Conservation (phyloP, 1,139 yeast genomes). For the Debaryomyces robertsiae region DNA sequence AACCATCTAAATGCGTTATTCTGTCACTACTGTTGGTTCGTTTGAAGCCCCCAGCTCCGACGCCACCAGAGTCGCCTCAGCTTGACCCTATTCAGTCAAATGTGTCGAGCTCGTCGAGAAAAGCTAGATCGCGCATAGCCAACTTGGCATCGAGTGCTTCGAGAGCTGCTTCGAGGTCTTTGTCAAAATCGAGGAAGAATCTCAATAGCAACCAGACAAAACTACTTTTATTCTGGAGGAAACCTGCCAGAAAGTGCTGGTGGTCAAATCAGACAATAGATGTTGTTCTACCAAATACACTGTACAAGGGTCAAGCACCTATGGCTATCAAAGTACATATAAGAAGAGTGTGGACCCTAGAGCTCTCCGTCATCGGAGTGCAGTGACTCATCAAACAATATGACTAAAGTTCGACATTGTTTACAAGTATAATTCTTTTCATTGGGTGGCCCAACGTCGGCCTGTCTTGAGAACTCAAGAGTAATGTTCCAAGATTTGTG, state of each 20-base stretch:
- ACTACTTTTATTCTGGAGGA: conserved; percentile 89
- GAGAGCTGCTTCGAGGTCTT: conserved; percentile 57
- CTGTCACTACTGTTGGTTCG: conserved; percentile 84
- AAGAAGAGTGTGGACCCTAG: conserved; percentile 85
- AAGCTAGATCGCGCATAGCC: conserved; percentile 52
- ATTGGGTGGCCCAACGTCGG: neutral
- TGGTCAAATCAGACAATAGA: conserved; percentile 78
- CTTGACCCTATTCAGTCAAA: conserved; percentile 51
- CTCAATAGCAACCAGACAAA: conserved; percentile 57
- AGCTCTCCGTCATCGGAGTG: conserved; percentile 62
- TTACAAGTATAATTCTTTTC: neutral
- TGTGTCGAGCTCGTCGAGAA: conserved; percentile 35
- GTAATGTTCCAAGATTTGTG: too few species aligned
- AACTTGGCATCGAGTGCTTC: conserved; percentile 44
- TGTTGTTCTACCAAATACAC: conserved; percentile 43
- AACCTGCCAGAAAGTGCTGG: conserved; percentile 99
- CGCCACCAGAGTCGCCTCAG: conserved; percentile 52
- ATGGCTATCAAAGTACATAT: conserved; percentile 60
- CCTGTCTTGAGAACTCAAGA: too few species aligned
- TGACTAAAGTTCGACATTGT: neutral
- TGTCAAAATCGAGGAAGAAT: conserved; percentile 44
- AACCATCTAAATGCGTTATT: conserved; percentile 83
- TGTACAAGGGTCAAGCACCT: conserved; percentile 24
- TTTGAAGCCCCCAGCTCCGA: conserved; percentile 41
- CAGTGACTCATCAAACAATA: conserved; percentile 28